Evolutionary conservation across 164 flowering plant genomes (phyloP), one percentile per base, ranked within the genome.

Genomic region (Euptelea pleiosperma): DNA sequence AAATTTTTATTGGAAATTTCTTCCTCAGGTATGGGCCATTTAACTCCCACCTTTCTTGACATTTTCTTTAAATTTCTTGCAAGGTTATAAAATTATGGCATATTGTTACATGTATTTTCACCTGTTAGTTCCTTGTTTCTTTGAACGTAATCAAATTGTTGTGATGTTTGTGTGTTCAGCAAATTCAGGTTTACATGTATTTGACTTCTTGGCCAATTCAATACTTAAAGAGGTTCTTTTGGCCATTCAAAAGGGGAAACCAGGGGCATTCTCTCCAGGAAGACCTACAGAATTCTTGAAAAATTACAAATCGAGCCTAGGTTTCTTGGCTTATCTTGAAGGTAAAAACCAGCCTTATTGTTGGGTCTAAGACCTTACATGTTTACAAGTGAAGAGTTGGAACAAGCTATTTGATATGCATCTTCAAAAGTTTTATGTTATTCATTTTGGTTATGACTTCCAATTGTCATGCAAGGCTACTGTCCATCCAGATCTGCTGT

Each of bases 231-330:
- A 91, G 78, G 94, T 94, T 66, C 83, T 82, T 34, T 68, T 65
- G 1, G 89, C 91, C 22, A 82, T 94, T 64, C 93, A 87, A 44
- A 89, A 89, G 66, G 91, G 86, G 39, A 94, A 91, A 70, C 96
- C 99, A 12, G 92, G 94, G 58, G 98, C 86, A n/a, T 82, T 94
- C 69, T 84, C 98, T 61, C 90, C 96, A 2, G 98, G 99, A 76
- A 89, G 91, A 66, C 99, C 99, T 52, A 70, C 80, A 8, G 82
- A 79, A 51, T 94, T 94, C 70, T 62, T 94, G 62, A 85, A 67
- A 74, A 91, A 94, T 70, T 94, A 89, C 75, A 91, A 84, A 74
- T 69, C 98, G 49, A 91, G 91, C 73, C 70, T 91, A 10, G 82
- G 67, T 58, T 89, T 91, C 73, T 67, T 94, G 81, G 76, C 82